phyloP scores from a whole-genome alignment of 2,329 filamentous ascomycete genomes.

The Calonectria multiphialidica region DNA sequence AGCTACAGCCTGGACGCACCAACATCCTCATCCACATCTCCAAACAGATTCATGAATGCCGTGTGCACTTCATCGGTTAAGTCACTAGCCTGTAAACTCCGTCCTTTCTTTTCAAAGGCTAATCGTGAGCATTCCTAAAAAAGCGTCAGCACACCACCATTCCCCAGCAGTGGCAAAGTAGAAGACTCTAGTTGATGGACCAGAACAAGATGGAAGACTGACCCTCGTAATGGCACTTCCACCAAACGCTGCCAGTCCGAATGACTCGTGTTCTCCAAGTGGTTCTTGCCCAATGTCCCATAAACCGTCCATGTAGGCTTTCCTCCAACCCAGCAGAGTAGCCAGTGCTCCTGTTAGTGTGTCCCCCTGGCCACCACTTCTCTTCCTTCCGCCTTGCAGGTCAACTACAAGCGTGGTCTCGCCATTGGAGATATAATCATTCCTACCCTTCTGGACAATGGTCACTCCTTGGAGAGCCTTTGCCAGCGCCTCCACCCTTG shows the following conservation, averaged over 20 bases:
- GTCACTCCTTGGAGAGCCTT: constrained; percentile 87
- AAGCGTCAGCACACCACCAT: constrained; percentile 21
- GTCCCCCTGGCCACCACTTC: constrained; percentile 95
- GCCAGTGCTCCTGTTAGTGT: constrained; percentile 91
- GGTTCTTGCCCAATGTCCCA: constrained; percentile 72
- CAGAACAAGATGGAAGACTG: constrained; percentile 45
- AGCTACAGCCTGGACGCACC: constrained; percentile 50
- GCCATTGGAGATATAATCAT: constrained; percentile 88
- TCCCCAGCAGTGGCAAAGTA: not conserved
- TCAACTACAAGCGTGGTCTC: constrained; percentile 81
- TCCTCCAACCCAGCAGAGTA: constrained; percentile 89
- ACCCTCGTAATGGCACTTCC: constrained; percentile 89
- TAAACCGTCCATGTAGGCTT: constrained; percentile 84
- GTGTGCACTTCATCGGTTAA: constrained; percentile 89
- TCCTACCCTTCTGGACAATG: constrained; percentile 87
- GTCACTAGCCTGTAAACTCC: constrained; percentile 92
- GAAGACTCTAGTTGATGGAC: too few relatives aligned
- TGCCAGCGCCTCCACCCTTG: constrained; percentile 74
- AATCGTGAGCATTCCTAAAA: constrained; percentile 82
- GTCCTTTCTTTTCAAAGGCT: constrained; percentile 87
- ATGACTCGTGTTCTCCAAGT: constrained; percentile 67
- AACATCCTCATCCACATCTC: constrained; percentile 69
- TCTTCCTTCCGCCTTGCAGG: constrained; percentile 84
- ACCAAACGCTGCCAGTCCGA: constrained; percentile 86
- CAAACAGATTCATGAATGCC: constrained; percentile 85